phyloP scores from a whole-genome alignment of 2,329 filamentous ascomycete genomes.

The Fusarium sp. region DNA sequence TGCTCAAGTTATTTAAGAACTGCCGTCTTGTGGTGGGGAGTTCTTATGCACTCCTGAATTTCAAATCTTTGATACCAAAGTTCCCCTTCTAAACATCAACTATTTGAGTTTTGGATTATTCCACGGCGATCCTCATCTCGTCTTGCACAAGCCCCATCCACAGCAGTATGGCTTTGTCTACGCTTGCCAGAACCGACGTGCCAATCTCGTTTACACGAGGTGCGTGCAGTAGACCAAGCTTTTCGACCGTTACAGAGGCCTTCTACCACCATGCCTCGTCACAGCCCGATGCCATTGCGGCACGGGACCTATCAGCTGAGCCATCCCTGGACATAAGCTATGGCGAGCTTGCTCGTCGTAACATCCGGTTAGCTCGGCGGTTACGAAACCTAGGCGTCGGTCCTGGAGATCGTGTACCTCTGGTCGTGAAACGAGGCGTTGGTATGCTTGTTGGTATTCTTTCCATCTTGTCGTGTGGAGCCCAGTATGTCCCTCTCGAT shows the following conservation, averaged over 20 bases:
- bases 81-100: not conserved
- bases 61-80: slow-evolving; percentile 27
- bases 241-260: slow-evolving; percentile 49
- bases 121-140: slow-evolving; percentile 31
- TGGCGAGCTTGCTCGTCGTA: slow-evolving; percentile 51
- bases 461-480: slow-evolving; percentile 63
- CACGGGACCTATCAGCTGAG: slow-evolving; percentile 48
- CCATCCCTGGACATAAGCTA: slow-evolving; percentile 54
- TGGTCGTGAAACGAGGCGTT: slow-evolving; percentile 63
- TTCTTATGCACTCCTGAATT: slow-evolving; percentile 25
- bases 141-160: slow-evolving; percentile 8
- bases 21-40: slow-evolving; percentile 23
- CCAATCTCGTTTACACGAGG: slow-evolving; percentile 38
- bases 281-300: slow-evolving; percentile 51
- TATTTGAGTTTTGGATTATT: slow-evolving; percentile 29
- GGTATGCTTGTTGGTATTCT: slow-evolving; percentile 67
- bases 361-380: slow-evolving; percentile 50
- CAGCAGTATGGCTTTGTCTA: slow-evolving; percentile 26
- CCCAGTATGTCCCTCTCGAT: slow-evolving; percentile 68
- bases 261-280: slow-evolving; percentile 50
- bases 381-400: slow-evolving; percentile 52
- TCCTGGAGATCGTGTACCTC: slow-evolving; percentile 59
- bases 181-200: slow-evolving; percentile 11
- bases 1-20: slow-evolving; percentile 27
- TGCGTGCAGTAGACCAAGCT: slow-evolving; percentile 28